A percentile compares a stretch with the other conserved stretches of the same genome.
Conservation (phyloP, 2,329 filamentous ascomycete genomes). For the Epichloe bromicola region DNA sequence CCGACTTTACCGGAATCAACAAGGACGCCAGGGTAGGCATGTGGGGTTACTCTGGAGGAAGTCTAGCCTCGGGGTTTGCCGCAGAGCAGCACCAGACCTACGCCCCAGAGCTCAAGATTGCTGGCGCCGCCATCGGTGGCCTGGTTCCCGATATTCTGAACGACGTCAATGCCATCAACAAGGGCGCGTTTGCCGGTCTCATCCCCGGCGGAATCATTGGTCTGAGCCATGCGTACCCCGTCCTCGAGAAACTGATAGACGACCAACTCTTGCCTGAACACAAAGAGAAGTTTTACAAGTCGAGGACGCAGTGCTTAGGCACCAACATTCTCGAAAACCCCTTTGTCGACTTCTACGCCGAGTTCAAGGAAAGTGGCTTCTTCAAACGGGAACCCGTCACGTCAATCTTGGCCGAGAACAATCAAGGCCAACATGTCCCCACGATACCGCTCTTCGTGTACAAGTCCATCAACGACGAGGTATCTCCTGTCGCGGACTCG, state of each 20-base stretch:
- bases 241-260: constrained; percentile 5
- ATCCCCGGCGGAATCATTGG: constrained; percentile 12
- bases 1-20: constrained; percentile 16
- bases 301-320: not conserved
- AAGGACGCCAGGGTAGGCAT: constrained; percentile 23
- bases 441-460: not conserved
- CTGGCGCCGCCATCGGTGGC: constrained; percentile 13
- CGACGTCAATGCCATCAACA: constrained; percentile 8
- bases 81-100: constrained; percentile 7
- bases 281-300: not conserved
- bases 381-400: not conserved
- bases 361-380: not conserved
- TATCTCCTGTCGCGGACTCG: not conserved
- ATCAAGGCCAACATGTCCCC: not conserved
- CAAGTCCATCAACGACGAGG: constrained; percentile 1
- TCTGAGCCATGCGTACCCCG: constrained; percentile 10
- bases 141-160: constrained; percentile 8
- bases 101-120: constrained; percentile 10
- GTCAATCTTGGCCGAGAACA: not conserved
- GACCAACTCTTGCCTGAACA: constrained; percentile 9
- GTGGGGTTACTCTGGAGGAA: constrained; percentile 26
- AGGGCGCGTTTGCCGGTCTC: constrained; percentile 8
- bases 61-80: constrained; percentile 1
- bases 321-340: not conserved
- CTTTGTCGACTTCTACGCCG: not conserved